Percentiles rank a stretch among this genome's conserved stretches.
Conservation (phyloP, 208 protist species). For the Jaenimonas drosophilae region DNA sequence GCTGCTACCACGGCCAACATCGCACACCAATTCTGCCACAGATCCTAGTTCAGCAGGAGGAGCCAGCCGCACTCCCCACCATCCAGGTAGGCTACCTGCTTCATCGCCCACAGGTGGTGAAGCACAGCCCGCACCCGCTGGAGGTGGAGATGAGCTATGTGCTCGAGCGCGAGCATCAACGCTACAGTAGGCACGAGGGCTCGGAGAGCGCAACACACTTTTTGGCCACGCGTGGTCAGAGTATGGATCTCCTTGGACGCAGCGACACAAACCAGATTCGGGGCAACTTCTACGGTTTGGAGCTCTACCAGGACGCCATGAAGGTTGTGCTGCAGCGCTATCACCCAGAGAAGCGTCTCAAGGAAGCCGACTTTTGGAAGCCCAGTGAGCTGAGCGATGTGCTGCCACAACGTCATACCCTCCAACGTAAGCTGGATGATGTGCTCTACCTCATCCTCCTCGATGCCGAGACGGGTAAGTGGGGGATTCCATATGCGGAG, state of each 20-base stretch:
- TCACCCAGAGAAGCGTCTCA: conserved; percentile 43
- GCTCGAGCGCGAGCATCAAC: conserved; percentile 73
- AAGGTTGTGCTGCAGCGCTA: conserved; percentile 66
- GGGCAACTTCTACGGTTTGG: conserved; percentile 67
- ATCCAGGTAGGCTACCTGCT: conserved; percentile 62
- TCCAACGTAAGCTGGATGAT: conserved; percentile 71
- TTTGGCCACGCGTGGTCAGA: conserved; percentile 44
- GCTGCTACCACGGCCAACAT: conserved; percentile 63
- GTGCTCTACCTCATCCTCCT: conserved; percentile 71
- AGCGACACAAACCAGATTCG: conserved; percentile 54
- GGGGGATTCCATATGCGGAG: conserved; percentile 49
- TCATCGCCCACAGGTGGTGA: conserved; percentile 65
- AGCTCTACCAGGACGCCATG: conserved; percentile 81
- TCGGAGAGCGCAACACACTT: conserved; percentile 66
- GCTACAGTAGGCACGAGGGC: conserved; percentile 64
- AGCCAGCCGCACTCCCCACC: conserved; percentile 1
- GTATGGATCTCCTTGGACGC: conserved; percentile 57
- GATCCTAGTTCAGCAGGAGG: conserved; percentile 22
- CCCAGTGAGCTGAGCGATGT: conserved; percentile 13
- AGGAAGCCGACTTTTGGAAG: conserved; percentile 30
- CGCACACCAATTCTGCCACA: conserved; percentile 71
- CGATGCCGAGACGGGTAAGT: conserved; percentile 37
- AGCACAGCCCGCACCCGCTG: conserved; percentile 65
- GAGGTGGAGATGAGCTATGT: conserved; percentile 64
- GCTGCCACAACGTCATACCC: conserved; percentile 44